Evolutionary conservation across 139 green algal genomes (phyloP), one percentile per base, ranked within the genome.

Genomic region (Tetraselmis striata): DNA sequence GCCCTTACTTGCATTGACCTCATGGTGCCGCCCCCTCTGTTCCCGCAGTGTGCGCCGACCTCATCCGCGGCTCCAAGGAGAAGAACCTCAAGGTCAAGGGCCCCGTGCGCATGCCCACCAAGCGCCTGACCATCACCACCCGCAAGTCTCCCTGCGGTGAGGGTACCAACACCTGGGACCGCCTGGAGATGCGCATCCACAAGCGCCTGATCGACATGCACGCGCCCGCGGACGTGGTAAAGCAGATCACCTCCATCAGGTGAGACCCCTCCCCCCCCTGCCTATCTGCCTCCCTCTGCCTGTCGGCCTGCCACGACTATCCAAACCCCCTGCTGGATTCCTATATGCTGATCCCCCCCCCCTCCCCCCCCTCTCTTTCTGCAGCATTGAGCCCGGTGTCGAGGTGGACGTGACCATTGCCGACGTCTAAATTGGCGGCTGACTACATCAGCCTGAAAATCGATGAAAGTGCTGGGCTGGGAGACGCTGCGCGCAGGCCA

Each of bases 181-280:
- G 91, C 77, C 98, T 98, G 80, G 94, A 99, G 93, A 95, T 99
- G 94, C 89, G 96, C 74, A 96, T 99, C 86, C 97, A 99, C 95
- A 99, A 99, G 94, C 92, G 97, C 79, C 86, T 99, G 59, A 99
- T 99, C 85, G 97, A 99, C 93, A 86, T 99, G 90, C 93, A 98
- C 92, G 97, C 93, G 28, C 96, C 97, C 59, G 93, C 93, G 32
- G 97, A 99, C 85, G 95, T 99, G 23, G 97, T 99, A 24, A 99
- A 99, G 94, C 95, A 99, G 92, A 99, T 99, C 90, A 98, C 96
- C 28, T 98, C 92, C 85, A 98, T 99, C 86, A 90, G n/a, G n/a
- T n/a, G n/a, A n/a, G n/a, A n/a, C n/a, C n/a, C n/a, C n/a, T n/a
- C n/a, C n/a, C n/a, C n/a, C n/a, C n/a, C n/a, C n/a, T n/a, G n/a